Conservation (phyloP, 106 monocot genomes). For the Acorus calamus region DNA sequence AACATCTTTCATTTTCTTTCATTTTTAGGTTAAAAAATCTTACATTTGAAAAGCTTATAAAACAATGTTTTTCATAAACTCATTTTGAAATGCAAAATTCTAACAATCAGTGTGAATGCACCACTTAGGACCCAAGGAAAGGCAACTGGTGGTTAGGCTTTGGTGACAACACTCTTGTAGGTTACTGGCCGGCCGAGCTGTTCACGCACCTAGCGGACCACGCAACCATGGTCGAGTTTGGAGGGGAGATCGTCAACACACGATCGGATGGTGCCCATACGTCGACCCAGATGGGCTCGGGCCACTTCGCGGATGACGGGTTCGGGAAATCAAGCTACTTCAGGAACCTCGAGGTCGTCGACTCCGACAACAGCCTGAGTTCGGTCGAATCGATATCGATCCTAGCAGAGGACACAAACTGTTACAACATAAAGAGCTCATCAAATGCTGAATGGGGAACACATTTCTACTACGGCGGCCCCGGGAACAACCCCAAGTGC, state of each 20-base stretch:
- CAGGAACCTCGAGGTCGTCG: constrained; percentile 80
- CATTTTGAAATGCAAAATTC: too few species aligned
- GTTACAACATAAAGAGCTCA: constrained; percentile 77
- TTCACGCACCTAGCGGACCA: constrained; percentile 88
- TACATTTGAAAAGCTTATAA: too few species aligned
- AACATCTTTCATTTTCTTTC: too few species aligned
- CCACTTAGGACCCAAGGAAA: constrained; percentile 61
- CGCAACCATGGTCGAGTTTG: constrained; percentile 96
- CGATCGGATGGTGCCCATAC: constrained; percentile 56
- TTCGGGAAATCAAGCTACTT: constrained; percentile 78
- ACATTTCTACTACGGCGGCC: constrained; percentile 92
- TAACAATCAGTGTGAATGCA: too few species aligned
- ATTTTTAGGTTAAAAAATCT: too few species aligned
- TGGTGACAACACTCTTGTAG: constrained; percentile 62
- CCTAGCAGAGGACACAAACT: constrained; percentile 69
- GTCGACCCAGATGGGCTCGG: constrained; percentile 91
- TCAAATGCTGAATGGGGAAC: constrained; percentile 61
- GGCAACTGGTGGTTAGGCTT: constrained; percentile 99
- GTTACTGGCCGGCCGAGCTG: constrained; percentile 96
- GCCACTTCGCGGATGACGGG: constrained; percentile 67
- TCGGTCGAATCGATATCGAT: constrained; percentile 46
- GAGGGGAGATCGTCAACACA: constrained; percentile 90
- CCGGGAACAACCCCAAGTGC: constrained; percentile 69
- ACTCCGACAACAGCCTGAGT: constrained; percentile 78
- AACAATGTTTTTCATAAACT: too few species aligned